phyloP scores from a whole-genome alignment of 495 filamentous ascomycete genomes.

The Aspergillus saccharolyticus region DNA sequence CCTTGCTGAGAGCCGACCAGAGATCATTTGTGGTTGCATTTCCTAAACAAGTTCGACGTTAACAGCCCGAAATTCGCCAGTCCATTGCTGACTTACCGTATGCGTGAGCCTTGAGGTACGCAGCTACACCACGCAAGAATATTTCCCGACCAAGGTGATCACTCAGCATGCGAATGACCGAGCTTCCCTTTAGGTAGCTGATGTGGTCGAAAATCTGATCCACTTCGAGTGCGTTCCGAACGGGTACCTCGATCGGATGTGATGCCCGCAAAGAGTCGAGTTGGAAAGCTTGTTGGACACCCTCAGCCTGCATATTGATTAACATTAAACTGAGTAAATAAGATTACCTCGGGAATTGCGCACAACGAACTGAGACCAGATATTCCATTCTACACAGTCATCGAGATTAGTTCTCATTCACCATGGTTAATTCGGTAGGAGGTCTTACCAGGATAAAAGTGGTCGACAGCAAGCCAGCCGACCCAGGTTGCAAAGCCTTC shows the following conservation, averaged over 20 bases:
- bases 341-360: slow-evolving; percentile 52
- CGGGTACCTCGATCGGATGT: slow-evolving; percentile 91
- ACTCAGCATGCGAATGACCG: slow-evolving; percentile 90
- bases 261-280: slow-evolving; percentile 85
- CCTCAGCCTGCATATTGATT: slow-evolving; percentile 59
- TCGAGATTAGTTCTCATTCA: slow-evolving; percentile 7
- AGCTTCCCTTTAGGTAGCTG: slow-evolving; percentile 92
- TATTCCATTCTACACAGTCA: slow-evolving; percentile 65
- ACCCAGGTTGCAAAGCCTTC: slow-evolving; percentile 99
- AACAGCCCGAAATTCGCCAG: not conserved
- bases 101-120: slow-evolving; percentile 80
- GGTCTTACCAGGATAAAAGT: slow-evolving; percentile 69
- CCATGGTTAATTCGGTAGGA: not conserved
- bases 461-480: slow-evolving; percentile 87
- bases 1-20: slow-evolving; percentile 84
- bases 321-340: not conserved
- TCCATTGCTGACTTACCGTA: slow-evolving; percentile 47
- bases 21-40: slow-evolving; percentile 93
- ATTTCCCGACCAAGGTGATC: slow-evolving; percentile 76
- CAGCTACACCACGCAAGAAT: slow-evolving; percentile 82
- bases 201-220: slow-evolving; percentile 97
- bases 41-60: slow-evolving; percentile 30
- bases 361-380: slow-evolving; percentile 93
- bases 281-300: slow-evolving; percentile 82
- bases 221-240: slow-evolving; percentile 83